Base-by-base conservation (phyloP, 1,139 yeast species). In the Suhomyces ambrosiae region DNA sequence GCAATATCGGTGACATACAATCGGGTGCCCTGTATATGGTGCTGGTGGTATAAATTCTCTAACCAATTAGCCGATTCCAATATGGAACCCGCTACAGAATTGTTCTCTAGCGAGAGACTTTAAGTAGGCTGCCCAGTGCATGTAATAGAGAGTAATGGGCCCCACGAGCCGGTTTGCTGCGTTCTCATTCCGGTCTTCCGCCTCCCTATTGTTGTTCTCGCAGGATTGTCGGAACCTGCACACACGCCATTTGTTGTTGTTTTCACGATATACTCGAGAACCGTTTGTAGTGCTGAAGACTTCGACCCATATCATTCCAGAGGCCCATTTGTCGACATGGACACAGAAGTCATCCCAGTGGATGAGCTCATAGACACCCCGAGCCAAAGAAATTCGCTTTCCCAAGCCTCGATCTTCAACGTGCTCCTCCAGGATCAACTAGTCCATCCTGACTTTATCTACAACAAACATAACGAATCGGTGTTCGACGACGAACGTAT, bases 381-480 rank as follows among this genome's bases (percentile, higher is more conserved):
- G 18, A 25, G 38, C 14, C 30, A 26, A 8, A 13, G 31, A 17
- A 23, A 30, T 25, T 30, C 38, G 11, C 27, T 35, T n/a, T 13
- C 30, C 17, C 22, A 19, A 23, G 31, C 38, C 11, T 35, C 38
- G 5, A 23, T 35, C 3, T 30, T 35, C 22, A 35, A 32, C 27
- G 34, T 35, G 15, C 21, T 35, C 9, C 14, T 28, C 25, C 35
- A 32, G 18, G 35, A 37, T 12, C 40, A 37, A 12, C 22, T 27
- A 3, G 28, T 51, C 12, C 55, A 47, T 41, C 51, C 56, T 3
- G 58, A 59, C 24, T 61, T 62, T 40, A 44, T 44, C 11, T 70
- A 71, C 53, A 65, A 67, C 48, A 54, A 53, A 23, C 75, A 70
- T 48, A 56, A 64, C 38, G 76, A 71, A 45, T 50, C 65, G n/a